Base-by-base conservation (phyloP, 2,329 filamentous ascomycete genomes). In the Botrytis byssoidea region DNA sequence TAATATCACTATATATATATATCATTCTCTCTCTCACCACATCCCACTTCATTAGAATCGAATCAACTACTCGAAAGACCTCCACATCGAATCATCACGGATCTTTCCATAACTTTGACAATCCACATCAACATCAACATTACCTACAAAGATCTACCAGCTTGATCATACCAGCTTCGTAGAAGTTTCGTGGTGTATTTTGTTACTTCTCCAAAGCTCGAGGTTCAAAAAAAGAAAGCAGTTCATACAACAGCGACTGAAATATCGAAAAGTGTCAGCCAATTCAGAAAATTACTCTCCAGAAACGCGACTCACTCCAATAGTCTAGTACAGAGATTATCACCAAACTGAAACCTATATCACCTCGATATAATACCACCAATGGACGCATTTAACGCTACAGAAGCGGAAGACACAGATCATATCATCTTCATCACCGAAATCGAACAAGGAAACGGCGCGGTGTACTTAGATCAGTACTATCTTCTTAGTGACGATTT, bases 401-500 rank as follows among this genome's bases (percentile, higher is more conserved):
- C 20, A 4, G n/a, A n/a, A 1, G 9, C 6, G 1, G 25, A 29
- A 29, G 35, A 7, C 20, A 57, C n/a, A 7, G 37, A 18, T 35
- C 9, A 22, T 0, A 25, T 40, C 4, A 1, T 55, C 9, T 3
- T 57, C 16, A 32, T 69, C 20, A 16, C 7, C 16, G 66, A 57
- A 18, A 10, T 3, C 9, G 37, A n/a, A 42, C 14, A 20, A 40
- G 25, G 14, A 32, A 9, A 22, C 5, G n/a, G 9, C 4, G 10
- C 3, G 4, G 9, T 25, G 3, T 9, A 42, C 8, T 4, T 10
- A 1, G 10, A 55, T 16, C 16, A 2, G 9, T 3, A 29, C 22
- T 42, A 18, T 20, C 0, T 29, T 32, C 4, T 18, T 18, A 9
- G 48, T 14, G 25, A 55, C 14, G 22, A 67, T n/a, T 20, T 12